Evolutionary conservation across 768 basidiomycete species (phyloP).

Genomic region (Rossbeevera mucosa): DNA sequence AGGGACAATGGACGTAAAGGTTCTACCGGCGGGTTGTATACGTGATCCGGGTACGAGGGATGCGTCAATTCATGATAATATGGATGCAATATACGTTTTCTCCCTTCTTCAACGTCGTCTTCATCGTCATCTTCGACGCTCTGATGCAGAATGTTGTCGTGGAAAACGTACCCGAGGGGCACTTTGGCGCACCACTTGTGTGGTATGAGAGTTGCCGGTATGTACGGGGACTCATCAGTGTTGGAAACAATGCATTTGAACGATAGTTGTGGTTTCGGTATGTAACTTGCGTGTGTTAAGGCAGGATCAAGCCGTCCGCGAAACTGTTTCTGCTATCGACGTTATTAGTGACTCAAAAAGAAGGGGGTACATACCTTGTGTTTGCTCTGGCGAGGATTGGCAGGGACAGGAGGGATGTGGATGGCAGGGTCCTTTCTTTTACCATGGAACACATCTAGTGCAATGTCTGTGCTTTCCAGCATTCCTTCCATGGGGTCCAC

Average conservation of each 20-base stretch:
- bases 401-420: conserved; percentile 43
- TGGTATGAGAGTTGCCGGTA: conserved; percentile 49
- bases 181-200: conserved; percentile 84
- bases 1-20: conserved; percentile 57
- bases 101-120: conserved; percentile 17
- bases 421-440: conserved; percentile 64
- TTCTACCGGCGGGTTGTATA: conserved; percentile 48
- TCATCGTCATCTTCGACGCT: conserved; percentile 13
- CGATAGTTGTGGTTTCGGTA: conserved; percentile 76
- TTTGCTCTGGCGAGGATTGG: conserved; percentile 17
- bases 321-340: conserved; percentile 31
- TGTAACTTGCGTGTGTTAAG: conserved; percentile 67
- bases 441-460: conserved; percentile 75
- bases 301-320: conserved; percentile 52
- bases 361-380: conserved; percentile 28
- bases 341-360: conserved; percentile 9
- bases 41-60: conserved; percentile 61
- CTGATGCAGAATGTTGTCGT: conserved; percentile 25
- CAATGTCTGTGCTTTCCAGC: conserved; percentile 81
- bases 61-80: conserved; percentile 84
- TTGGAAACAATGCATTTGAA: conserved; percentile 66
- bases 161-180: conserved; percentile 64
- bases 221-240: conserved; percentile 53
- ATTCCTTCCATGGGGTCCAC: conserved; percentile 84
- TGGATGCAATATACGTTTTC: conserved; percentile 51